These are phyloP conservation scores for Trichocladium uniseriatum DNA, from an alignment of 495 filamentous ascomycete genomes.

Conservation along the genomic window DNA sequence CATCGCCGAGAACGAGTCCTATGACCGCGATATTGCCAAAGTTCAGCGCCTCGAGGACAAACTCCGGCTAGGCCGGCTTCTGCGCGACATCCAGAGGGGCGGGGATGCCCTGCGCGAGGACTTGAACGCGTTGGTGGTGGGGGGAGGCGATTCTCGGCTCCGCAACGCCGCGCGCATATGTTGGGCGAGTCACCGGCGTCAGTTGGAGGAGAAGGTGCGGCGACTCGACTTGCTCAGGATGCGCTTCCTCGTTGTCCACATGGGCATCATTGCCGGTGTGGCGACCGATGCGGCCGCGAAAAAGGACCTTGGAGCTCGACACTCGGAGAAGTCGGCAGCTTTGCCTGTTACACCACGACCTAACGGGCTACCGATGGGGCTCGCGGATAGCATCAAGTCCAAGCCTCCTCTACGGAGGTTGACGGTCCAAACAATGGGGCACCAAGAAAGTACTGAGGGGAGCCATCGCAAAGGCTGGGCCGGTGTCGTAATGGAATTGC, in stretches of 20 bases:
- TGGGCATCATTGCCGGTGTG: slow-evolving; percentile 42
- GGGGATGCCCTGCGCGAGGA: slow-evolving; percentile 44
- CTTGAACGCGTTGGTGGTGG: slow-evolving; percentile 38
- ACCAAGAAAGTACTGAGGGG: slow-evolving; percentile 30
- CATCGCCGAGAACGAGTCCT: slow-evolving; percentile 43
- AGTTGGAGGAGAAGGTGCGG: slow-evolving; percentile 43
- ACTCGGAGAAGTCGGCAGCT: slow-evolving; percentile 21
- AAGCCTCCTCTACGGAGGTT: slow-evolving; percentile 35
- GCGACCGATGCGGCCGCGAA: slow-evolving; percentile 25
- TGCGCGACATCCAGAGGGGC: slow-evolving; percentile 48
- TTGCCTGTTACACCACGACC: slow-evolving; percentile 5
- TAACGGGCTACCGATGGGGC: slow-evolving; percentile 19
- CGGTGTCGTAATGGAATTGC: slow-evolving; percentile 44
- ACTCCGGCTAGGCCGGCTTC: slow-evolving; percentile 38
- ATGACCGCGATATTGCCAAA: slow-evolving; percentile 43
- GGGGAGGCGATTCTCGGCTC: slow-evolving; percentile 34
- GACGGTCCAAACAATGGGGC: slow-evolving; percentile 36
- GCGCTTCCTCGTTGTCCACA: slow-evolving; percentile 47
- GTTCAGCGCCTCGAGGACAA: slow-evolving; percentile 44
- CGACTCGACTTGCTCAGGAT: slow-evolving; percentile 52
- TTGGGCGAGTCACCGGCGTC: slow-evolving; percentile 38
- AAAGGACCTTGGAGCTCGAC: slow-evolving; percentile 18
- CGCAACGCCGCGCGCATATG: slow-evolving; percentile 35
- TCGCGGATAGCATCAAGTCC: slow-evolving; percentile 33
- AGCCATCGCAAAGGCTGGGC: slow-evolving; percentile 40